Base-by-base conservation (phyloP, 352 stramenopile genomes). In the Globisporangium barbulae region DNA sequence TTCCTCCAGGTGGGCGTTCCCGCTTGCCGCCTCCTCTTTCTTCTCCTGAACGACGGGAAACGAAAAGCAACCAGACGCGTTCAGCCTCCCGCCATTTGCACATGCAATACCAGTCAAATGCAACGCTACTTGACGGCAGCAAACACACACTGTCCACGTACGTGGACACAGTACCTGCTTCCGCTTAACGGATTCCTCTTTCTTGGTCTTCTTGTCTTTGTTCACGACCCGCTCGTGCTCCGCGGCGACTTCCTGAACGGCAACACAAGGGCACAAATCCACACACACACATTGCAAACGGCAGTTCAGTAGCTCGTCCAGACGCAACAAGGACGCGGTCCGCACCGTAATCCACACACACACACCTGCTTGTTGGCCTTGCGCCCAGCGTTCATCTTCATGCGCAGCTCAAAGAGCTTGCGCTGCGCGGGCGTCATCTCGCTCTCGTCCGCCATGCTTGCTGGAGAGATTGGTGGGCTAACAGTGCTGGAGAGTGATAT, bases 321-420 rank as follows among this genome's bases (percentile, higher is more conserved):
- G 45, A 52, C n/a, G n/a, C n/a, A 31, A 31, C n/a, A 10, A 28
- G 9, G 45, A 28, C n/a, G 22, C 6, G n/a, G 13, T 19, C 37
- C 37, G 5, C 6, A 17, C 5, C n/a, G 31, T 10, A 30, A 17
- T 5, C 7, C n/a, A 17, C 45, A 31, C 44, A 19, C 42, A 49
- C 65, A 8, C 31, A 88, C 81, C 81, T 89, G 67, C 61, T 94
- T 94, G 67, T 91, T 91, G 13, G 83, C 81, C 63, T 92, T 92
- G 45, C 85, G 69, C 0, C 83, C 85, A 6, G 83, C 83, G 63
- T 94, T 94, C 49, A 92, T 83, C 66, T 91, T 90, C 85, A 94
- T 94, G 44, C 85, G 83, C 57, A 94, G 70, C 74, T 94, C 78
- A 69, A 94, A 94, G 61, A 94, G 79, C 71, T 91, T 94, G 47